Base-by-base conservation (phyloP, 306 rosid species). In the Fragaria ananassa region DNA sequence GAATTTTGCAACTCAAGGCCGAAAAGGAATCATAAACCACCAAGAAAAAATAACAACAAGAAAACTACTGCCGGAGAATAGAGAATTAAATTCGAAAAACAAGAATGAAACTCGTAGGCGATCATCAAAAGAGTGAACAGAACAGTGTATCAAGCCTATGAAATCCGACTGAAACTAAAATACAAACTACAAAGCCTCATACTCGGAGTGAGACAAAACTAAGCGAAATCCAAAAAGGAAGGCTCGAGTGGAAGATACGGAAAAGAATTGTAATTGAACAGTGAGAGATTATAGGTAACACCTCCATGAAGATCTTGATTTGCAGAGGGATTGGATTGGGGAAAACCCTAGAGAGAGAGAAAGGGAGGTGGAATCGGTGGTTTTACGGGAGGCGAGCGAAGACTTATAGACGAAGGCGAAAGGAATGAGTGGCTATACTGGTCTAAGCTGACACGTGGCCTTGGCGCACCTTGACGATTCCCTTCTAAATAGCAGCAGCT, bases 331-430 rank as follows among this genome's bases (percentile, higher is more conserved):
- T 58, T 44, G 8, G 63, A 79, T n/a, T 65, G 73, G 65, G 64
- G 37, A 74, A 75, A 80, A 82, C 84, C 88, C 82, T 69, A 82
- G 80, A 72, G 76, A 23, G 54, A 31, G 3, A 68, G 68, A 72
- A 57, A 34, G n/a, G 21, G 46, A 17, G 73, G 45, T 44, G 21
- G 34, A n/a, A 18, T 34, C 63, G 44, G 68, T 6, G 27, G 50
- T 45, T 45, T 45, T 45, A 45, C 15, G 50, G 50, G 50, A 12
- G 1, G 51, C 13, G 18, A 47, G 18, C 51, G 18, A 47, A 12
- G 51, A 47, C 15, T 39, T 39, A 7, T 6, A 39, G 42, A 11
- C 14, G 49, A 17, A 47, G 51, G 51, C 18, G 18, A 14, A 6
- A 39, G 42, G 8, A 12, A 47, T 12, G 45, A 42, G 45, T 9